Conservation (phyloP, 768 basidiomycete genomes). For the Rubroboletus pulcherrimus region DNA sequence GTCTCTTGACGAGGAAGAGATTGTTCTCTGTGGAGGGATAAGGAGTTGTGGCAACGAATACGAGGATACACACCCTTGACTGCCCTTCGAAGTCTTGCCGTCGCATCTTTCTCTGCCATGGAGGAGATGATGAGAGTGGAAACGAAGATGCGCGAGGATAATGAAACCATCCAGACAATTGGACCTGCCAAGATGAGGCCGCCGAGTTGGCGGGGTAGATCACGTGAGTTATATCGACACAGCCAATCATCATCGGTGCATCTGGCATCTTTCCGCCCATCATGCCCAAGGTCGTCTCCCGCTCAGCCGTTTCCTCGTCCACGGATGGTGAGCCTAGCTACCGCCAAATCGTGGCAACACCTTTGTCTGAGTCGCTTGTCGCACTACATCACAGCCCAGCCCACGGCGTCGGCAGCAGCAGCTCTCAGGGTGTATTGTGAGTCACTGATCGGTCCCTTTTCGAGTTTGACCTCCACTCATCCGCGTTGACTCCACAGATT, state of each 20-base stretch:
- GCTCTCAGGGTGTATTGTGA: slow-evolving; percentile 80
- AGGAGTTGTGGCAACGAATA: slow-evolving; percentile 4
- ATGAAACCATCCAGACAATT: slow-evolving; percentile 27
- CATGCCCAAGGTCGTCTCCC: slow-evolving; percentile 93
- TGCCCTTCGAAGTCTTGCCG: slow-evolving; percentile 69
- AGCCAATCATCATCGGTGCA: too few relatives aligned
- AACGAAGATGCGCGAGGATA: slow-evolving; percentile 21
- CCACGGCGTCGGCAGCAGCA: slow-evolving; percentile 74
- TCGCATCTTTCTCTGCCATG: slow-evolving; percentile 84
- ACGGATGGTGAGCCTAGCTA: slow-evolving; percentile 58
- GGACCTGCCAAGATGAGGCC: slow-evolving; percentile 2
- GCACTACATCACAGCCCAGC: slow-evolving; percentile 49
- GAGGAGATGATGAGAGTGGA: slow-evolving; percentile 22
- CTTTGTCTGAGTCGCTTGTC: neutral
- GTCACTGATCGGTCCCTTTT: slow-evolving; percentile 24
- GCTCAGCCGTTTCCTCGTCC: slow-evolving; percentile 85
- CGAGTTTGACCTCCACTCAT: slow-evolving; percentile 5
- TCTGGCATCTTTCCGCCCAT: neutral
- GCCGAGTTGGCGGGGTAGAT: slow-evolving; percentile 13
- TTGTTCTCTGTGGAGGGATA: slow-evolving; percentile 72
- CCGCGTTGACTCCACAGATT: slow-evolving; percentile 47
- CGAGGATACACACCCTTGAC: slow-evolving; percentile 57
- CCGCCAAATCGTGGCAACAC: neutral
- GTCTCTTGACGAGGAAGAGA: slow-evolving; percentile 85
- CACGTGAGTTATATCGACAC: slow-evolving; percentile 23